These are phyloP conservation scores for Diplodia scrobiculata DNA, from an alignment of 2,329 filamentous ascomycete species.

Conservation along the genomic window DNA sequence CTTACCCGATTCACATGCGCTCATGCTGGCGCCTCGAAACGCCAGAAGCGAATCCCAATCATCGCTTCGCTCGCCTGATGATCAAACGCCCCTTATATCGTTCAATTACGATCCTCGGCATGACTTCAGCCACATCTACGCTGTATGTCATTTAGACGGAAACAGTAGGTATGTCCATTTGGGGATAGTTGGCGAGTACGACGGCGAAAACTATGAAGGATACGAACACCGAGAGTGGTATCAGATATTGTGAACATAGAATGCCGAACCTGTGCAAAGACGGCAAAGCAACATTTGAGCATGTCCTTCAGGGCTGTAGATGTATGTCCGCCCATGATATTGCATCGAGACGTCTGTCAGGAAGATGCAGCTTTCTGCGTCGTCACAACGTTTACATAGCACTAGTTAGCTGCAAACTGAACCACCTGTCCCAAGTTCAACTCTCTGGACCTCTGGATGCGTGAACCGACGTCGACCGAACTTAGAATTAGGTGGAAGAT, in stretches of 20 bases:
- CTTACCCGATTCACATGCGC: slow-evolving; percentile 8
- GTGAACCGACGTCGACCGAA: background rate
- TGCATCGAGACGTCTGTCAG: background rate
- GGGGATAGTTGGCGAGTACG: slow-evolving; percentile 9
- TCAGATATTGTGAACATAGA: no score
- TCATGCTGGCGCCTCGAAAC: slow-evolving; percentile 18
- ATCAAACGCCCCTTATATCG: slow-evolving; percentile 25
- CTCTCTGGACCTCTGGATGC: background rate
- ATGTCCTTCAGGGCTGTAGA: background rate
- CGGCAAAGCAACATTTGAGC: background rate
- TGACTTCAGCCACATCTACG: background rate
- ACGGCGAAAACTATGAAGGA: background rate
- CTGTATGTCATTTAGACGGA: background rate
- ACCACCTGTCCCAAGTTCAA: background rate
- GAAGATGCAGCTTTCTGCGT: background rate
- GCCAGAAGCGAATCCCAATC: slow-evolving; percentile 22
- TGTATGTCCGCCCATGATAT: background rate
- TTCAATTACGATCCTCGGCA: slow-evolving; percentile 9
- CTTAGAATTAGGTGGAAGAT: slow-evolving; percentile 19
- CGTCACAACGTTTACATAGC: background rate
- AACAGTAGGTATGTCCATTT: background rate
- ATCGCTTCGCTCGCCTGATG: slow-evolving; percentile 24
- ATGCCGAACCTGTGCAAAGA: background rate
- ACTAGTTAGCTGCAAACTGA: background rate
- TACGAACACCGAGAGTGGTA: background rate